A percentile compares a stretch with the other conserved stretches of the same genome.
Evolutionary conservation across 768 basidiomycete species (phyloP).

Genomic region (Boletus pseudo-olivaceus): DNA sequence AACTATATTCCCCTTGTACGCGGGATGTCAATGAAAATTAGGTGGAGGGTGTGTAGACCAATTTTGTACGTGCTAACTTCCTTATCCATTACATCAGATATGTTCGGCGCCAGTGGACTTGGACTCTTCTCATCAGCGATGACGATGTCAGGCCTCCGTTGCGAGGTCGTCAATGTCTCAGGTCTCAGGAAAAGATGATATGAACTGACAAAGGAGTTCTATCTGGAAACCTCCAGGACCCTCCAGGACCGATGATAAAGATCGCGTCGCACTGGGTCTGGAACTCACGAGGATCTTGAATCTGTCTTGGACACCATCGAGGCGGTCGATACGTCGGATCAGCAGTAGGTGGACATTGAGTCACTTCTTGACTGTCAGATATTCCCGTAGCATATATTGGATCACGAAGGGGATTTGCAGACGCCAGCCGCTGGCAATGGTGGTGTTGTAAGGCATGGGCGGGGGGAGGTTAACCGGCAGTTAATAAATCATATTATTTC

Average conservation of each 20-base stretch:
- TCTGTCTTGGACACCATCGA: neutral
- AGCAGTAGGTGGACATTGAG: too few relatives aligned
- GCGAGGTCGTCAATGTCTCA: neutral
- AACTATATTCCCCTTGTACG: neutral
- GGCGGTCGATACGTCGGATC: neutral
- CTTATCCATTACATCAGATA: neutral
- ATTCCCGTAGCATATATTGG: too few relatives aligned
- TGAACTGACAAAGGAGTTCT: neutral
- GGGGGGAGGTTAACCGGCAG: too few relatives aligned
- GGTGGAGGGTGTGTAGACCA: neutral
- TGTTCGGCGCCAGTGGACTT: neutral
- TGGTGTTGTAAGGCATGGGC: too few relatives aligned
- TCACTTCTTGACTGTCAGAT: too few relatives aligned
- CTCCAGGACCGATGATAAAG: neutral
- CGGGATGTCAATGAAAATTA: neutral
- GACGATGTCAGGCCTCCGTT: neutral
- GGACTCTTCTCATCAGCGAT: neutral
- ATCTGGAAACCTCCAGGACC: neutral
- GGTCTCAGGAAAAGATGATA: neutral
- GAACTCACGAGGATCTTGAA: neutral
- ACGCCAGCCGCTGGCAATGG: too few relatives aligned
- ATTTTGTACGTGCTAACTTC: neutral
- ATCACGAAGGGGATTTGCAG: too few relatives aligned
- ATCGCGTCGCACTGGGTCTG: neutral
- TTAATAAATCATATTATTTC: too few relatives aligned